Evolutionary conservation across 345 rosid species (phyloP).

Genomic region (Laguncularia racemosa): DNA sequence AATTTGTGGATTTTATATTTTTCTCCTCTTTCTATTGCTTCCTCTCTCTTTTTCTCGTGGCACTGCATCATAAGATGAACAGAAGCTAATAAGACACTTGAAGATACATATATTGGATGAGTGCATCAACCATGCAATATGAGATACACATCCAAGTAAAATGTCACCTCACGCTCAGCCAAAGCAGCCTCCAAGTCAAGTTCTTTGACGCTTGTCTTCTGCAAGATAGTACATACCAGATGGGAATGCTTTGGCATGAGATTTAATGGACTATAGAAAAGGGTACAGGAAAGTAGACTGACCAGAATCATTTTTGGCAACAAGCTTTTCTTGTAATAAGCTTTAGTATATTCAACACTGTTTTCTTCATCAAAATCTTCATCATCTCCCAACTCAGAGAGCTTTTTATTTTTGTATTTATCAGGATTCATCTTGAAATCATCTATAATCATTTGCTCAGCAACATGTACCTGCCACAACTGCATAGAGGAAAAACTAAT

Average conservation of each 20-base stretch:
- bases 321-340: constrained; percentile 43
- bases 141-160: constrained; percentile 5
- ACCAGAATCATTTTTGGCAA: constrained; percentile 71
- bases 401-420: constrained; percentile 65
- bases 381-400: constrained; percentile 80
- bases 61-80: constrained; percentile 26
- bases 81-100: neutral
- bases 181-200: constrained; percentile 90
- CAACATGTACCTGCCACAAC: constrained; percentile 88
- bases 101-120: neutral
- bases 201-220: constrained; percentile 92
- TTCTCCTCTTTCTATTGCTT: constrained; percentile 74
- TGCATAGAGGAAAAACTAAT: constrained; percentile 23
- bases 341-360: constrained; percentile 47
- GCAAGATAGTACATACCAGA: constrained; percentile 3
- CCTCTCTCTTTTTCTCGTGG: constrained; percentile 60
- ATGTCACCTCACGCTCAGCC: constrained; percentile 66
- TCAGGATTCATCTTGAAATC: constrained; percentile 79
- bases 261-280: too few species aligned
- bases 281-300: constrained; percentile 10
- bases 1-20: constrained; percentile 59
- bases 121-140: neutral
- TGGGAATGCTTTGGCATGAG: too few species aligned
- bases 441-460: constrained; percentile 95
- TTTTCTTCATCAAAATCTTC: constrained; percentile 67